Conservation (phyloP, 2,329 filamentous ascomycete species). For the Alternaria longipes region DNA sequence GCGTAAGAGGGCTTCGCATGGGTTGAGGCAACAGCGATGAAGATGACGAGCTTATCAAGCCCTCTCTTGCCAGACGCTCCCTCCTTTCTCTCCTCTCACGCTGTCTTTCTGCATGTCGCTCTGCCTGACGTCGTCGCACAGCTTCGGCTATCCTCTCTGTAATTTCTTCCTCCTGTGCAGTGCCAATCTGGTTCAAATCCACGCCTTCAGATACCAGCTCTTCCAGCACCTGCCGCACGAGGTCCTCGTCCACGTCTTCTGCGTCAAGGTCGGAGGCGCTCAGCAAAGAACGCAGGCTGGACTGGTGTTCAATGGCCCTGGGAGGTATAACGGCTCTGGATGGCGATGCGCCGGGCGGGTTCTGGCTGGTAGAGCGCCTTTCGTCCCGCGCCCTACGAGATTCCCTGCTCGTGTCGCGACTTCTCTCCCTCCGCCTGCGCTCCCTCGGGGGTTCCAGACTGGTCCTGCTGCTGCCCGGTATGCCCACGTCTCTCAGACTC, state of each 20-base stretch:
- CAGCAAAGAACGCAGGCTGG: conserved; percentile 84
- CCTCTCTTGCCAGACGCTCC: conserved; percentile 53
- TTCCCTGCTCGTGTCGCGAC: conserved; percentile 50
- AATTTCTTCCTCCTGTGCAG: conserved; percentile 85
- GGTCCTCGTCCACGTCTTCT: conserved; percentile 84
- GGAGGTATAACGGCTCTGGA: conserved; percentile 37
- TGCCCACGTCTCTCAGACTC: conserved; percentile 74
- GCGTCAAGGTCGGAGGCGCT: conserved; percentile 80
- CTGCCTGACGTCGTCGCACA: conserved; percentile 78
- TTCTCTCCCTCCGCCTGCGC: conserved; percentile 47
- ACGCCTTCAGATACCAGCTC: conserved; percentile 88
- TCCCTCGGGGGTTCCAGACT: conserved; percentile 50
- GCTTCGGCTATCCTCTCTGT: conserved; percentile 91
- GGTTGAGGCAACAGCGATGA: conserved; percentile 35
- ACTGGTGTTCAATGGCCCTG: conserved; percentile 84
- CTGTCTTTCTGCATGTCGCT: conserved; percentile 66
- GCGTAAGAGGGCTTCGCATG: conserved; percentile 37
- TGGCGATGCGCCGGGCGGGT: conserved; percentile 30
- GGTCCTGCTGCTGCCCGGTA: conserved; percentile 54
- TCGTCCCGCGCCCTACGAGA: conserved; percentile 38
- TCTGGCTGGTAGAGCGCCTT: conserved; percentile 39
- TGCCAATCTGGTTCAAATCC: conserved; percentile 86
- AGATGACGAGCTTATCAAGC: conserved; percentile 31
- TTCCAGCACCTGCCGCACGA: conserved; percentile 86
- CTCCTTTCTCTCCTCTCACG: conserved; percentile 52